Percentiles rank a stretch among this genome's conserved stretches.
Conservation (phyloP, 345 rosid genomes). For the Camelina hispida region DNA sequence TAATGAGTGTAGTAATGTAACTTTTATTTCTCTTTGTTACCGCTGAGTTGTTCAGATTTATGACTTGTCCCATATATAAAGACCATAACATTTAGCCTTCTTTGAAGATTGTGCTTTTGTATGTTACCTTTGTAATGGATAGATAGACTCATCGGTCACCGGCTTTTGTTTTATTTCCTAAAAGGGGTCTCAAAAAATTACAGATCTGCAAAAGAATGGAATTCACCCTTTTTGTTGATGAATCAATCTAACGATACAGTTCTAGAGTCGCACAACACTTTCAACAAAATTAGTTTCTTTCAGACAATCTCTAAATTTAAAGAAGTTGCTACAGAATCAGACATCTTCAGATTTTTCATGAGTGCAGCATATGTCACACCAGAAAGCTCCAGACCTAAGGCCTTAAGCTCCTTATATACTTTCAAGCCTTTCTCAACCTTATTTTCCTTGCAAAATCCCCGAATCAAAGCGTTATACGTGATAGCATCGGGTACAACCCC, state of each 20-base stretch:
- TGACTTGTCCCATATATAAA: slow-evolving; percentile 15
- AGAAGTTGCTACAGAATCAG: slow-evolving; percentile 27
- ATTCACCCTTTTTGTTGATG: neutral
- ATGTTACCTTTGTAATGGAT: slow-evolving; percentile 21
- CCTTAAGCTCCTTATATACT: slow-evolving; percentile 34
- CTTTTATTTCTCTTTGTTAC: slow-evolving; percentile 24
- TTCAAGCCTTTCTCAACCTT: slow-evolving; percentile 42
- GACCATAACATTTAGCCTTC: slow-evolving; percentile 24
- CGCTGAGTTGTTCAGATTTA: slow-evolving; percentile 2
- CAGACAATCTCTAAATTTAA: slow-evolving; percentile 29
- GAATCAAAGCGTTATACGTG: slow-evolving; percentile 57
- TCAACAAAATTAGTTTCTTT: slow-evolving; percentile 10
- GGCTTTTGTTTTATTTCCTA: slow-evolving; percentile 18
- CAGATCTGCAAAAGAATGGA: slow-evolving; percentile 29
- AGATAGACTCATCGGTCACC: neutral
- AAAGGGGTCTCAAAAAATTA: slow-evolving; percentile 9
- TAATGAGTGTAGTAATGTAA: slow-evolving; percentile 15
- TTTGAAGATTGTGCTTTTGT: slow-evolving; percentile 24
- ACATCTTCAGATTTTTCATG: slow-evolving; percentile 27
- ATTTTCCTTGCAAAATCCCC: slow-evolving; percentile 55
- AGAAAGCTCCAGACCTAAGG: slow-evolving; percentile 34
- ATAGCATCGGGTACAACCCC: slow-evolving; percentile 53
- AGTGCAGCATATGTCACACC: slow-evolving; percentile 33
- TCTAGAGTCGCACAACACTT: neutral
- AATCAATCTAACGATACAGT: slow-evolving; percentile 27